These are phyloP conservation scores for Penicillium crystallinum DNA, from an alignment of 495 filamentous ascomycete species.

Conservation along the genomic window DNA sequence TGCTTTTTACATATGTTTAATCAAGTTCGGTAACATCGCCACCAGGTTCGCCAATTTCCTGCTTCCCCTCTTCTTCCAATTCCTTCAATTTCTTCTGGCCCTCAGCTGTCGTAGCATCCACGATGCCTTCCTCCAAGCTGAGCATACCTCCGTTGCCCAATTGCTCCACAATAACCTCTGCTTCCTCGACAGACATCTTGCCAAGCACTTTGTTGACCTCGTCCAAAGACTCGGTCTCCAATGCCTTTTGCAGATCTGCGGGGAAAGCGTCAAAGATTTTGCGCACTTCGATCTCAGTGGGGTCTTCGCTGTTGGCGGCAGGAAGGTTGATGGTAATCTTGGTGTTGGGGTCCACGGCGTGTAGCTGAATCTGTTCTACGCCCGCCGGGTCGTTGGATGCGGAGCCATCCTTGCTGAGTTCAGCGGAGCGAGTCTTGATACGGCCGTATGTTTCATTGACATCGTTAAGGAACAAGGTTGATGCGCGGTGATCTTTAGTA, in stretches of 20 bases:
- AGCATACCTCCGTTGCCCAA: constrained; percentile 86
- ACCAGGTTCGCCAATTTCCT: constrained; percentile 38
- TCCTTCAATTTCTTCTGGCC: constrained; percentile 71
- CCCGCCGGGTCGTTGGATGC: constrained; percentile 61
- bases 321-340: constrained; percentile 85
- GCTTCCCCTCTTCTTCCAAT: constrained; percentile 59
- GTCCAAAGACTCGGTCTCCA: constrained; percentile 81
- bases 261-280: constrained; percentile 80
- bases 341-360: constrained; percentile 91
- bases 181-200: constrained; percentile 87
- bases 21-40: constrained; percentile 41
- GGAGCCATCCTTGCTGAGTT: constrained; percentile 63
- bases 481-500: constrained; percentile 88
- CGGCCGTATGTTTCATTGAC: constrained; percentile 78
- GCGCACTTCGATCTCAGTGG: constrained; percentile 59
- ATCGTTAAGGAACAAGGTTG: constrained; percentile 85
- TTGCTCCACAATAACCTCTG: constrained; percentile 82
- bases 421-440: constrained; percentile 72
- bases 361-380: constrained; percentile 96
- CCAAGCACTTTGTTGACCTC: constrained; percentile 95
- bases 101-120: constrained; percentile 93
- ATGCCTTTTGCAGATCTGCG: constrained; percentile 70
- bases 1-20: constrained; percentile 17
- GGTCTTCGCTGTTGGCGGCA: constrained; percentile 54
- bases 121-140: constrained; percentile 85